Percentiles rank a stretch among this genome's conserved stretches.
phyloP scores from a whole-genome alignment of 257 asterid genomes.

The Datura wrightii region DNA sequence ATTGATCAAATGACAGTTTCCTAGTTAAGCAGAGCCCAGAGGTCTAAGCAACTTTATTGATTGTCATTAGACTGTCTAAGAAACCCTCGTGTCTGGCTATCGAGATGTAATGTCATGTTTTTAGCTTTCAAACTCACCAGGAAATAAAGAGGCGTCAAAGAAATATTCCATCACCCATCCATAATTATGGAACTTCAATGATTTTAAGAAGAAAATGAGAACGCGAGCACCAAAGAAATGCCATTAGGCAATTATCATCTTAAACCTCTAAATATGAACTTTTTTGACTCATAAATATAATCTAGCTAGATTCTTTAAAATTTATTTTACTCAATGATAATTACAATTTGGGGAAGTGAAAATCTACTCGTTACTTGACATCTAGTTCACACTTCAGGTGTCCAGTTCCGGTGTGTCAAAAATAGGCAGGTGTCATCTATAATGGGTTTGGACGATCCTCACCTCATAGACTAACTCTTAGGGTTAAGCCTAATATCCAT shows the following conservation, averaged over 20 bases:
- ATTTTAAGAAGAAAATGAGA: not conserved
- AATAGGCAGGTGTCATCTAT: not conserved
- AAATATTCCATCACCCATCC: conserved; percentile 18
- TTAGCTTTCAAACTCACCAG: not conserved
- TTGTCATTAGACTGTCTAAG: not conserved
- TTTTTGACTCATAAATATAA: not conserved
- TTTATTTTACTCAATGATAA: not conserved
- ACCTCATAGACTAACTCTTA: not conserved
- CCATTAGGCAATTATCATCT: conserved; percentile 14
- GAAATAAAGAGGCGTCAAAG: not conserved
- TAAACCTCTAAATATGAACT: not conserved
- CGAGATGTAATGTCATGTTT: not conserved
- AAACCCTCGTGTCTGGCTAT: not conserved
- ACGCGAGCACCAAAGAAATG: not conserved
- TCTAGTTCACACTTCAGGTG: not conserved
- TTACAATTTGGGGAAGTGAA: conserved; percentile 3
- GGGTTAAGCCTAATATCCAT: not conserved
- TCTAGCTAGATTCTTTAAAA: not conserved
- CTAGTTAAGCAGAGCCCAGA: not conserved
- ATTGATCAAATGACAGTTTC: not conserved
- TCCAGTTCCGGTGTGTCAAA: not conserved
- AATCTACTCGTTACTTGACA: not conserved
- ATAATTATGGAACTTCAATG: conserved; percentile 16
- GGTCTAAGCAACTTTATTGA: not conserved
- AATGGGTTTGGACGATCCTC: not conserved